Percentiles rank a stretch among this genome's conserved stretches.
phyloP scores from a whole-genome alignment of 208 protist genomes.

The Acanthamoeba healyi region DNA sequence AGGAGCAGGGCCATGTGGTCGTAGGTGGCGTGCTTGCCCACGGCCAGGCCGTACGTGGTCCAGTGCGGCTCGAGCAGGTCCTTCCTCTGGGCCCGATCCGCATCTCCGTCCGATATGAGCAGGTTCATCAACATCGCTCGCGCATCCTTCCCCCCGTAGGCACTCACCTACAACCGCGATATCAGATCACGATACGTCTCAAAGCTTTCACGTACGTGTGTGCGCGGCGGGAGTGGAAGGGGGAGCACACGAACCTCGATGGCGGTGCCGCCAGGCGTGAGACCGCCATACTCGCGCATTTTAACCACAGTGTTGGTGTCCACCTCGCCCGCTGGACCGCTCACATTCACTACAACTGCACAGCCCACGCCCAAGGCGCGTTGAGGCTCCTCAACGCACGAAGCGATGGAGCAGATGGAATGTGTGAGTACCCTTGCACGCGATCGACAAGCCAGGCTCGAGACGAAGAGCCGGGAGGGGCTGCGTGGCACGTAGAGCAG shows the following conservation, averaged over 20 bases:
- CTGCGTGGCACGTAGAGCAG: background rate
- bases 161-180: background rate
- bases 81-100: background rate
- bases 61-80: constrained; percentile 31
- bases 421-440: background rate
- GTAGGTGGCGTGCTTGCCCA: constrained; percentile 43
- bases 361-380: background rate
- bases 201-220: too few relatives aligned
- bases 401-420: background rate
- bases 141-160: constrained; percentile 24
- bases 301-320: constrained; percentile 17
- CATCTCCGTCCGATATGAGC: constrained; percentile 26
- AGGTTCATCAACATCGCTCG: constrained; percentile 26
- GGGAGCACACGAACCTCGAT: background rate
- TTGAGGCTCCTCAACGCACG: too few relatives aligned
- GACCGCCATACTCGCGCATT: constrained; percentile 13
- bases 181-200: too few relatives aligned
- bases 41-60: background rate
- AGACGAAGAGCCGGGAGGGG: background rate
- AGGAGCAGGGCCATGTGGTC: constrained; percentile 25
- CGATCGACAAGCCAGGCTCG: constrained; percentile 3
- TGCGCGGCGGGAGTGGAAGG: background rate
- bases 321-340: background rate
- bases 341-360: constrained; percentile 17
- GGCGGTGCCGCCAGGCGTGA: background rate